These are phyloP conservation scores for Fusarium musae DNA, from an alignment of 2,329 filamentous ascomycete species.

Conservation along the genomic window DNA sequence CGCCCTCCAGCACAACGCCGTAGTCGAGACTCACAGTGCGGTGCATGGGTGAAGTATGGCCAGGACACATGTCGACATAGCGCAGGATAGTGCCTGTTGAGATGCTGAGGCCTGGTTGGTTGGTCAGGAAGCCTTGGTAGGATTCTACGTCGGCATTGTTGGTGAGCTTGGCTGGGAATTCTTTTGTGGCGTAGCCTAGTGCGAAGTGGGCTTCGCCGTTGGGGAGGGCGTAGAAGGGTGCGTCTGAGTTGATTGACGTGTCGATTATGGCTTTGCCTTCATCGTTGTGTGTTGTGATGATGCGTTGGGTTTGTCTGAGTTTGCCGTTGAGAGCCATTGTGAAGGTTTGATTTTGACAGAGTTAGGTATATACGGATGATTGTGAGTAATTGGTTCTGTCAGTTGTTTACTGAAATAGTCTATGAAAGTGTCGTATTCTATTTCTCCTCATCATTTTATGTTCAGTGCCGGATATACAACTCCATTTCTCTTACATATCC, in stretches of 20 bases:
- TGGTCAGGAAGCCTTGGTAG: constrained; percentile 33
- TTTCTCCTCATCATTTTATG: background rate
- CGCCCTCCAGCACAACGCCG: constrained; percentile 64
- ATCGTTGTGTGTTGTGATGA: constrained; percentile 44
- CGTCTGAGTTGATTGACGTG: constrained; percentile 27
- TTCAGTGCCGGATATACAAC: background rate
- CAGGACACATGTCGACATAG: constrained; percentile 60
- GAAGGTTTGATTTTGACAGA: fast-evolving
- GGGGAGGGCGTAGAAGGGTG: constrained; percentile 37
- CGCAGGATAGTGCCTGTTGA: constrained; percentile 56
- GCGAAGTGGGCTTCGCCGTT: constrained; percentile 37
- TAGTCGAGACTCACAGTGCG: constrained; percentile 66
- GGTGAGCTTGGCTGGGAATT: constrained; percentile 37
- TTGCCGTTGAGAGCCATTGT: constrained; percentile 33
- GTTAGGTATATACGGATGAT: fast-evolving
- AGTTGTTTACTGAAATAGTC: fast-evolving
- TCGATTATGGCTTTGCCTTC: constrained; percentile 40
- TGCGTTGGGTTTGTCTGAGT: constrained; percentile 33
- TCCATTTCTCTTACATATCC: background rate
- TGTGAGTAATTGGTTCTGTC: background rate
- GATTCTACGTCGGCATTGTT: constrained; percentile 34
- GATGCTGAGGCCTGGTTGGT: constrained; percentile 45
- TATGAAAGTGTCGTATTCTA: background rate
- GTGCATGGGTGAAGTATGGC: constrained; percentile 45
- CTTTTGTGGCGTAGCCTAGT: constrained; percentile 42